A percentile compares a stretch with the other conserved stretches of the same genome.
phyloP scores from a whole-genome alignment of 208 protist genomes.

The Leishmania gerbilli region DNA sequence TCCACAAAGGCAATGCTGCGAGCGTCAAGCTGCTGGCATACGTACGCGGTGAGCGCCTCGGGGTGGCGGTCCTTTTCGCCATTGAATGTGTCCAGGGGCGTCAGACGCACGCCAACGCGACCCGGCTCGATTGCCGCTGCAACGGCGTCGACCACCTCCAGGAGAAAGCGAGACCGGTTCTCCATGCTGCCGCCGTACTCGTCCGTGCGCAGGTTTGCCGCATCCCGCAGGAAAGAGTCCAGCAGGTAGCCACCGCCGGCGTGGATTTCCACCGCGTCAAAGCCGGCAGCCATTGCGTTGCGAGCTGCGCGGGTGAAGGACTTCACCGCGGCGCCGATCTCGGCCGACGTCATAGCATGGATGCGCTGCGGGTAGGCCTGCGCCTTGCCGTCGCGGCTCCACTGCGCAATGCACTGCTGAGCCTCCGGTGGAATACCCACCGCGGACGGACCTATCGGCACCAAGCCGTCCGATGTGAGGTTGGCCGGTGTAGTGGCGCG shows the following conservation, averaged over 20 bases:
- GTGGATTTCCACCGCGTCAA: conserved; percentile 93
- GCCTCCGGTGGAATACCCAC: conserved; percentile 7
- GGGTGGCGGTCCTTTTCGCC: conserved; percentile 36
- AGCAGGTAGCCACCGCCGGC: conserved; percentile 91
- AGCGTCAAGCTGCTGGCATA: conserved; percentile 55
- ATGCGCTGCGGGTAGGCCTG: conserved; percentile 21
- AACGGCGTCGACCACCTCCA: conserved; percentile 78
- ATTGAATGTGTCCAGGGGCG: conserved; percentile 56
- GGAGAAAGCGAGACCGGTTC: conserved; percentile 66
- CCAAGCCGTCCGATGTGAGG: conserved; percentile 13
- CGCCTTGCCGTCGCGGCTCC: conserved; percentile 29
- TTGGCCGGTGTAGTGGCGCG: conserved; percentile 37
- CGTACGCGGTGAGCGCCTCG: conserved; percentile 44
- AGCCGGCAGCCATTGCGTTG: conserved; percentile 71
- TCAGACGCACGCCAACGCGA: conserved; percentile 62
- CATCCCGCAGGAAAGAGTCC: conserved; percentile 68
- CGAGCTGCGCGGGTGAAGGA: conserved; percentile 67
- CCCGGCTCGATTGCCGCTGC: conserved; percentile 33
- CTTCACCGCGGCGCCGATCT: conserved; percentile 56
- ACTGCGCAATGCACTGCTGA: conserved; percentile 19
- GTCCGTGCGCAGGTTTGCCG: conserved; percentile 78
- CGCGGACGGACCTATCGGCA: conserved; percentile 16
- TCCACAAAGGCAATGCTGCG: conserved; percentile 51
- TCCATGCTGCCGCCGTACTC: conserved; percentile 88
- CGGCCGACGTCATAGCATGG: conserved; percentile 53